Evolutionary conservation across 192 early-diverging fungal genomes (phyloP).

Genomic region (Podila verticillata): DNA sequence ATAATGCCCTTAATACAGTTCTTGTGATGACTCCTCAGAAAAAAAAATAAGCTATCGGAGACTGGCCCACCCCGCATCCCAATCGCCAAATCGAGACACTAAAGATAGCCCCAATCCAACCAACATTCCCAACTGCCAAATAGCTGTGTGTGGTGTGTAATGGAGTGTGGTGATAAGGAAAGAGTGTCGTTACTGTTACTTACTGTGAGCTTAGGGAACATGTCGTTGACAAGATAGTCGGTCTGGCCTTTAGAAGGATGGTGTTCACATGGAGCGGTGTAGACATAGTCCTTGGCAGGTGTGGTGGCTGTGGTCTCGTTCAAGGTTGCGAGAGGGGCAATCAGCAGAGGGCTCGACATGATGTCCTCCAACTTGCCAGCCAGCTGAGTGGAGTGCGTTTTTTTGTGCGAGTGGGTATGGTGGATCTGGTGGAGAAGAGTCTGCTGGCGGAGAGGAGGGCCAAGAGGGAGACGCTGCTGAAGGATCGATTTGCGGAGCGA

Average conservation of each 20-base stretch:
- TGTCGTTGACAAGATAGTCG: constrained; percentile 51
- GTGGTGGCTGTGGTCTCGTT: neutral
- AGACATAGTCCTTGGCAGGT: constrained; percentile 30
- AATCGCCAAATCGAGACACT: neutral
- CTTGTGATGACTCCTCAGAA: constrained; percentile 1
- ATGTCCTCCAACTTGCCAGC: constrained; percentile 46
- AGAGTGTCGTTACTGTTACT: constrained; percentile 4
- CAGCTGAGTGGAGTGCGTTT: constrained; percentile 38
- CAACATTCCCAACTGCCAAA: too few species aligned
- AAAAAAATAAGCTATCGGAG: neutral
- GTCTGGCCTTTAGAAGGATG: constrained; percentile 45
- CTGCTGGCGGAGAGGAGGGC: constrained; percentile 16
- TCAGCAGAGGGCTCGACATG: constrained; percentile 44
- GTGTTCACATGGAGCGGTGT: constrained; percentile 49
- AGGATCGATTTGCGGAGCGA: constrained; percentile 22
- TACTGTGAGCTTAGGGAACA: constrained; percentile 52
- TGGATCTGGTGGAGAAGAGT: constrained; percentile 30
- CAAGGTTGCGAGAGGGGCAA: constrained; percentile 12
- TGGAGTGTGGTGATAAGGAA: neutral
- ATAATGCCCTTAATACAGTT: too few species aligned
- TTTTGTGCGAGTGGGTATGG: constrained; percentile 21
- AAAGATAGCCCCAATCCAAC: neutral
- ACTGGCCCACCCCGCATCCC: neutral
- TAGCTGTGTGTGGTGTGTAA: too few species aligned
- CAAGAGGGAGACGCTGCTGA: constrained; percentile 29